Evolutionary conservation across 305 asterid species (phyloP), one percentile per base, ranked within the genome.

Genomic region (Fraxinus ornus): DNA sequence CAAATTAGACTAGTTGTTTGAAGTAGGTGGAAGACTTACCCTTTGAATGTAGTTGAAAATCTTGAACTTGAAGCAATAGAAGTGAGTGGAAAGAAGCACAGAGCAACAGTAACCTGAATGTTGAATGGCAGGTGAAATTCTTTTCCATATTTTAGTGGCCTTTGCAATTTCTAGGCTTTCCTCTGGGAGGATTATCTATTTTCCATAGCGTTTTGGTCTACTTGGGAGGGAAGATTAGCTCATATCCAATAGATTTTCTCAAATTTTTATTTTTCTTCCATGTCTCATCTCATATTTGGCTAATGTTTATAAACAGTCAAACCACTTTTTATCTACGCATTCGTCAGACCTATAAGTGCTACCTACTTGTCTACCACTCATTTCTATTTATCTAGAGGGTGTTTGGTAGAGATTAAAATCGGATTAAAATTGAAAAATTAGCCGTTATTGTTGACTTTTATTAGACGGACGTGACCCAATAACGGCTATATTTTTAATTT

Each of bases 1-100:
- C 62, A 4, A n/a, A 55, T 68, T 68, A 26, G 72, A 15, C 26
- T 84, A 78, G 80, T 82, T 49, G 12, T 85, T 86, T 84, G 57
- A 41, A 12, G 80, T 28, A 77, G 52, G 57, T 68, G 47, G 26
- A 80, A 10, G 64, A 13, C 52, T 28, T 17, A 13, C 55, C 55
- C 30, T 47, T 76, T 17, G 62, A 57, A 55, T 68, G 7, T 66
- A 15, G 73, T 39, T 78, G 76, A 37, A 72, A 80, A 21, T 75
- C 39, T 64, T 7, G 17, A 41, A 49, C 80, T 73, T 83, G 79
- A 83, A 72, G 66, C 79, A 47, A 75, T 49, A 26, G 0, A 19
- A 33, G 62, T 41, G 24, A 17, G 41, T 21, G 7, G 79, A 70
- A 37, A 49, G 79, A 75, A 41, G 80, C 28, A 78, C 49, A 30